Evolutionary conservation across 345 rosid genomes (phyloP).

Genomic region (Orychophragmus violaceus): DNA sequence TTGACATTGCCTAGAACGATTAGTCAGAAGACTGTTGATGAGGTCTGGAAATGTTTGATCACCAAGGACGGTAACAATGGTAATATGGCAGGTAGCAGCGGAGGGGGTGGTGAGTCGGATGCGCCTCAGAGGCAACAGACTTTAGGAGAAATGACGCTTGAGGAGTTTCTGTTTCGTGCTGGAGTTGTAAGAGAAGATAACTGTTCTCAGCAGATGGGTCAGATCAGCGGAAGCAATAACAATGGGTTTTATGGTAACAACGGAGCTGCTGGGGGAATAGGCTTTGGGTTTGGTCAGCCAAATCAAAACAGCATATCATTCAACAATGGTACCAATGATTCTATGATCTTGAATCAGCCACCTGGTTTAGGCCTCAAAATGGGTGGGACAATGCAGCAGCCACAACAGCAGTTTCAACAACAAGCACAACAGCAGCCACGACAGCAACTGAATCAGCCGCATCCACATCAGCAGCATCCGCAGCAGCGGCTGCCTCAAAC

Average conservation of each 20-base stretch:
- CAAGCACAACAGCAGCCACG: constrained; percentile 7
- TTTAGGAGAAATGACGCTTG: constrained; percentile 81
- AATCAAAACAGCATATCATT: constrained; percentile 40
- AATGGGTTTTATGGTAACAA: constrained; percentile 40
- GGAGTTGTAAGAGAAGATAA: constrained; percentile 84
- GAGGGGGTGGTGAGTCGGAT: constrained; percentile 33
- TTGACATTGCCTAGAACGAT: constrained; percentile 81
- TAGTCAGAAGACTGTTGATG: constrained; percentile 95
- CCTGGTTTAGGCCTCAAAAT: constrained; percentile 41
- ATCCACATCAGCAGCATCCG: constrained; percentile 13
- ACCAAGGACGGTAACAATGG: constrained; percentile 43
- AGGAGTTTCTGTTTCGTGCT: constrained; percentile 79
- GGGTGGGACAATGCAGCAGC: constrained; percentile 36
- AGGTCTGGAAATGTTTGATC: constrained; percentile 74
- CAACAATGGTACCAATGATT: constrained; percentile 32
- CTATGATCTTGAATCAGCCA: constrained; percentile 38
- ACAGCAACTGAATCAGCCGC: constrained; percentile 6
- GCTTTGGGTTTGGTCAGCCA: constrained; percentile 54
- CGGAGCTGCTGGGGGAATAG: constrained; percentile 36
- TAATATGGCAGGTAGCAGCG: constrained; percentile 31
- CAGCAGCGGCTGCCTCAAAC: constrained; percentile 27
- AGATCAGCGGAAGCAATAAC: constrained; percentile 31
- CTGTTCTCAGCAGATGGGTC: constrained; percentile 33
- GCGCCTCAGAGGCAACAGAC: constrained; percentile 45
- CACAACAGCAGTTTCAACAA: not conserved